Percentiles rank a stretch among this genome's conserved stretches.
These are phyloP conservation scores for Postia placenta DNA, from an alignment of 768 basidiomycete species.

Conservation along the genomic window DNA sequence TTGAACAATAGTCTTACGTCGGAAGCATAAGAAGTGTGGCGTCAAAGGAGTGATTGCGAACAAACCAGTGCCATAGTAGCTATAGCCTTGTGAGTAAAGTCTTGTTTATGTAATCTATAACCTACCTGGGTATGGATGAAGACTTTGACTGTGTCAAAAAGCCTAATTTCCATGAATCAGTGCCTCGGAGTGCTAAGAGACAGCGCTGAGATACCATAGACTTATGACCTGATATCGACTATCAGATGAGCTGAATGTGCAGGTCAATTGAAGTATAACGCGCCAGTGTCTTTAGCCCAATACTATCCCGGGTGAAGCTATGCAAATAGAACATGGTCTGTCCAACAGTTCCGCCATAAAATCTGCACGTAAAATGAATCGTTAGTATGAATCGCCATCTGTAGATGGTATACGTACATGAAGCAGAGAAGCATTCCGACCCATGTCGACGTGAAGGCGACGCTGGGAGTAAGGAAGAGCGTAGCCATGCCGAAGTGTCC, in stretches of 20 bases:
- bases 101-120: background rate
- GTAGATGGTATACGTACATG: background rate
- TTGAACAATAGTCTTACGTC: background rate
- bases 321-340: background rate
- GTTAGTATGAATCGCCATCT: background rate
- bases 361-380: background rate
- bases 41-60: background rate
- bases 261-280: background rate
- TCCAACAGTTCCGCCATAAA: background rate
- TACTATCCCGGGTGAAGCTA: background rate
- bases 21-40: background rate
- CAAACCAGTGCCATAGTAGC: conserved; percentile 1
- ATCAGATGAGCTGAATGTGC: background rate
- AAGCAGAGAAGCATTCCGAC: conserved; percentile 1
- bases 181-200: background rate
- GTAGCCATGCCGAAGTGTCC: background rate
- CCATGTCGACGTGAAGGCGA: background rate
- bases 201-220: background rate
- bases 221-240: background rate
- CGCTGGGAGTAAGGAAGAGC: background rate
- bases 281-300: background rate
- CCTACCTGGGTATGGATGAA: background rate
- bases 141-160: background rate
- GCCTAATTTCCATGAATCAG: background rate
- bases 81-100: background rate